Percentiles rank a stretch among this genome's conserved stretches.
phyloP scores from a whole-genome alignment of 208 protist species.

The Blastocrithidia nonstop region DNA sequence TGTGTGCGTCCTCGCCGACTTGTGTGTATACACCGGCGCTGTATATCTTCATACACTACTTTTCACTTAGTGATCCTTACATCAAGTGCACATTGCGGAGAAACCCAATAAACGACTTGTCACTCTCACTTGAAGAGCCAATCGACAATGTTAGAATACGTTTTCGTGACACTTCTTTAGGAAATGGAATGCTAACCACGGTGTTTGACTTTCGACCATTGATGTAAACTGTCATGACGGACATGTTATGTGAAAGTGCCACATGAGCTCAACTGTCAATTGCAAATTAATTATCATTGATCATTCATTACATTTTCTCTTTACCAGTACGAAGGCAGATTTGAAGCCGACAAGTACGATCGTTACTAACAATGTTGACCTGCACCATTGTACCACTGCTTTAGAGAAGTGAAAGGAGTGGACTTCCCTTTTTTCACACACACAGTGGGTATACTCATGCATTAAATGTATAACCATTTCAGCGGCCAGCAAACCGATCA shows the following conservation, averaged over 20 bases:
- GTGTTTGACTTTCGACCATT: slow-evolving; percentile 32
- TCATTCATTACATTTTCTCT: too few species aligned
- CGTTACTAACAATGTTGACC: slow-evolving; percentile 23
- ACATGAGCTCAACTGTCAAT: slow-evolving; percentile 67
- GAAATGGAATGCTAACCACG: slow-evolving; percentile 28
- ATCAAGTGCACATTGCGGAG: slow-evolving; percentile 58
- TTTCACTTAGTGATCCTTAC: slow-evolving; percentile 25
- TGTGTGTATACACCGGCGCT: slow-evolving; percentile 16
- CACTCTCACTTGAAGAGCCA: slow-evolving; percentile 24
- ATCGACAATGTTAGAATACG: slow-evolving; percentile 31
- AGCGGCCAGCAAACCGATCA: slow-evolving; percentile 16
- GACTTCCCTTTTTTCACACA: slow-evolving; percentile 54
- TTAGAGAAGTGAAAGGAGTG: slow-evolving; percentile 59
- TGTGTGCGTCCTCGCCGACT: too few species aligned
- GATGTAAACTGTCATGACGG: slow-evolving; percentile 41
- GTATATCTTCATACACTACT: slow-evolving; percentile 37
- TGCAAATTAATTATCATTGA: too few species aligned
- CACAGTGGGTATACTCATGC: slow-evolving; percentile 69
- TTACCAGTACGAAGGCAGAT: too few species aligned
- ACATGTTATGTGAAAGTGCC: slow-evolving; percentile 39
- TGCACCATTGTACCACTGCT: slow-evolving; percentile 15
- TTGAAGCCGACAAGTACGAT: slow-evolving; percentile 39
- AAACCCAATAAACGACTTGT: slow-evolving; percentile 55
- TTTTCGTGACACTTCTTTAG: slow-evolving; percentile 25
- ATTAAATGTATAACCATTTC: slow-evolving; percentile 57